Evolutionary conservation across 352 stramenopile species (phyloP), one percentile per base, ranked within the genome.

Genomic region (Phytophthora melonis): DNA sequence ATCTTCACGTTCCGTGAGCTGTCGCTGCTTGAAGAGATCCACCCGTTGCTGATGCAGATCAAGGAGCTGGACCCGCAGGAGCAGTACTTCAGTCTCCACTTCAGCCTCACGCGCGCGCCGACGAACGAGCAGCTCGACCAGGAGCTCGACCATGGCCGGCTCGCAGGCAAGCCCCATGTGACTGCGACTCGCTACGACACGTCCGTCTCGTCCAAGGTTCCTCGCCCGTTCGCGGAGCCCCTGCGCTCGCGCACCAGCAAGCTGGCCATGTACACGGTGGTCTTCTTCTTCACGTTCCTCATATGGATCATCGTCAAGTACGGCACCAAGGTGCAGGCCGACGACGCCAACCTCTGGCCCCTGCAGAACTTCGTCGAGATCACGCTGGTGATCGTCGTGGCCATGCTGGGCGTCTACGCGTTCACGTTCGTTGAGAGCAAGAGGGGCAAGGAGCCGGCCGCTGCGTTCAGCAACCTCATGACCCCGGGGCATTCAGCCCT

Each of bases 331-430:
- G 74, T 78, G n/a, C 66, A 84, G 59, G 64, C 52, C 2, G 16
- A 63, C 25, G 32, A 77, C 65, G n/a, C 34, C 6, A 70, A 70
- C 14, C 80, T 80, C 11, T 87, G 82, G 80, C 80, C 80, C 2
- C 76, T 89, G n/a, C 74, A 87, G 63, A 76, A 78, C 34, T 80
- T 86, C 19, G 67, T 86, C 10, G 82, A 84, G 66, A 80, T 80
- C 58, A 27, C 30, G 8, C 11, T 75, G 19, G 54, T 70, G 7
- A 62, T 70, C 45, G n/a, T 49, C 8, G 60, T 70, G 10, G 55
- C 41, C 3, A 58, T 75, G 45, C 19, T 70, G 19, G 47, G 47
- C 13, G 68, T 71, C 8, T 71, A 72, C 45, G 55, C 58, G 21
- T 70, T 74, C 25, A 58, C 60, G 0, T 74, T 57, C 36, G 6